Percentiles rank a stretch among this genome's conserved stretches.
Conservation (phyloP, 2,329 filamentous ascomycete genomes). For the Ceratocystis diversiconidia region DNA sequence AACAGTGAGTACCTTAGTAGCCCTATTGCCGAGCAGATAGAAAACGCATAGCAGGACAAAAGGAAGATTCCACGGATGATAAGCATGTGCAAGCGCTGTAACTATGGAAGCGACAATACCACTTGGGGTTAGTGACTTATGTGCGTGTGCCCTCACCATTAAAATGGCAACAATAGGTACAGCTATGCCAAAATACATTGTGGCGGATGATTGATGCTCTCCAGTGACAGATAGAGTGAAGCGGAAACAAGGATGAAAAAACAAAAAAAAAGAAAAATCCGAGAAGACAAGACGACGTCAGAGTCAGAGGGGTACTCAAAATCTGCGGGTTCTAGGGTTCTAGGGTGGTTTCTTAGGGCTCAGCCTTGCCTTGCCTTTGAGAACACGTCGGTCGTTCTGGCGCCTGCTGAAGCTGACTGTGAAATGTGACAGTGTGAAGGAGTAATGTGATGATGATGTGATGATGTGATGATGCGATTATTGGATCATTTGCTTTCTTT, state of each 20-base stretch:
- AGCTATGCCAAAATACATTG: constrained; percentile 45
- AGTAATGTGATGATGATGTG: neutral
- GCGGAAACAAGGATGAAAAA: neutral
- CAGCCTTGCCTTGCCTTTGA: neutral
- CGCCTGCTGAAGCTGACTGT: neutral
- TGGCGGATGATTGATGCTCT: constrained; percentile 13
- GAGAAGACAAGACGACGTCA: neutral
- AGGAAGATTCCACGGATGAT: constrained; percentile 92
- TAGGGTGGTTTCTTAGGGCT: neutral
- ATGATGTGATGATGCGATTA: neutral
- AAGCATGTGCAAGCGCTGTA: constrained; percentile 66
- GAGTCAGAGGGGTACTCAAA: neutral
- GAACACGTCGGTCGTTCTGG: neutral
- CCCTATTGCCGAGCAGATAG: constrained; percentile 71
- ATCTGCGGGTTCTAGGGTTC: too few species aligned
- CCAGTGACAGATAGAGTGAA: neutral
- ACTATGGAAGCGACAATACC: constrained; percentile 58
- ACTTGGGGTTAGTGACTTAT: constrained; percentile 61
- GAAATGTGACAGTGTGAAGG: too few species aligned
- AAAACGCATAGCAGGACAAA: constrained; percentile 72
- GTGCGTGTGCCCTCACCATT: constrained; percentile 52
- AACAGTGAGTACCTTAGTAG: constrained; percentile 51
- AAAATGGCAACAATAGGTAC: constrained; percentile 45
- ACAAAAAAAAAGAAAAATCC: neutral
- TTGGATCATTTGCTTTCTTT: neutral